Base-by-base conservation (phyloP, 805 yeast species). In the Dipodascus albidus region DNA sequence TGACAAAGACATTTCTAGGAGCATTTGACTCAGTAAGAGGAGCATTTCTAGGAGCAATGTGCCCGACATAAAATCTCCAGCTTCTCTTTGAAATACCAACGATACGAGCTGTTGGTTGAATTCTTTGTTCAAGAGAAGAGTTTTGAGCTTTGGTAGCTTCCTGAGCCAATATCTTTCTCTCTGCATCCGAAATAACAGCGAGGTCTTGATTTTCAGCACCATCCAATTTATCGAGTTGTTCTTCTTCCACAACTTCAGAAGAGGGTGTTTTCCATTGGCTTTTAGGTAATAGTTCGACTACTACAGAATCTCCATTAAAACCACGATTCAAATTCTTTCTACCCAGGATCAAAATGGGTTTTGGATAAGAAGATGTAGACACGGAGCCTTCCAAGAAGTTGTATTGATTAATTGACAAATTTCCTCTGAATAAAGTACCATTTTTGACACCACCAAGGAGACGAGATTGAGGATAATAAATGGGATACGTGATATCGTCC, bases 1-100 rank as follows among this genome's bases (percentile, higher is more conserved):
- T 75, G 21, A 93, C 95, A 62, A 93, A 83, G 53, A 93, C 91
- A 49, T 80, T 79, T 63, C 84, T 83, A 19, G 86, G 76, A 6
- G 95, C 80, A 59, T 84, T 82, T 15, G 86, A 78, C 42, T 59
- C 24, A 44, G 51, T 41, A 3, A 66, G 67, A 20, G 74, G 67
- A 1, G 85, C 84, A 1, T 95, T 83, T 38, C 82, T 76, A 47
- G 88, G 84, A 1, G 91, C 83, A 57, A 93, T 76, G 67, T 90
- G 96, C 14, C 99, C 99, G 41, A 93, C 99, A 64, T 90, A 93
- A 59, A 83, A 82, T 67, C 99, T 79, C 99, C 99, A 93, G 57
- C 91, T 87, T 69, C 99, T 79, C 70, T 87, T 84, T 47, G 82
- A 73, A 23, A 93, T 78, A 24, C 96, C 95, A 11, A 93, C 97